Percentiles rank a stretch among this genome's conserved stretches.
Evolutionary conservation across 1,139 yeast genomes (phyloP).

Genomic region (Blastobotrys niveus): DNA sequence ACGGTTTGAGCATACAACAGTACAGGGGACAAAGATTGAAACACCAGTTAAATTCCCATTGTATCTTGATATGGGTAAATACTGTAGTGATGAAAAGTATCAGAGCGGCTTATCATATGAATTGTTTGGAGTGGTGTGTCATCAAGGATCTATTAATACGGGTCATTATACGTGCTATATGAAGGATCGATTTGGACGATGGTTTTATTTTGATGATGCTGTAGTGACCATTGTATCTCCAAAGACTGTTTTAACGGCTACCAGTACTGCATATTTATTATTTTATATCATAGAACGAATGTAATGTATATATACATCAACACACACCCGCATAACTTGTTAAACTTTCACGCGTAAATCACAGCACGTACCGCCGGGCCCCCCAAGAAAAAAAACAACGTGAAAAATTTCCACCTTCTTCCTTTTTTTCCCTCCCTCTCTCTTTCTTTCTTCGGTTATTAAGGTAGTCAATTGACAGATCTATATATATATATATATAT

Average conservation of each 20-base stretch:
- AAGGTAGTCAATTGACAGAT: no score
- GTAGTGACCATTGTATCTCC: slow-evolving; percentile 64
- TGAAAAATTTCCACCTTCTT: no score
- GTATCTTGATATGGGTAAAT: slow-evolving; percentile 62
- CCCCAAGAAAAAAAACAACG: neutral
- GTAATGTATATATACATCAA: neutral
- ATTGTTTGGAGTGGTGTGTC: slow-evolving; percentile 79
- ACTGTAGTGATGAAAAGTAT: slow-evolving; percentile 37
- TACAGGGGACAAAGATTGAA: slow-evolving; percentile 68
- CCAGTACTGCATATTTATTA: slow-evolving; percentile 69
- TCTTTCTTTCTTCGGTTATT: no score
- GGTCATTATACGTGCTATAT: slow-evolving; percentile 87
- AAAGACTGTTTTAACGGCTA: slow-evolving; percentile 50
- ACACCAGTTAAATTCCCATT: slow-evolving; percentile 67
- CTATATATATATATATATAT: no score
- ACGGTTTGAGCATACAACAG: slow-evolving; percentile 73
- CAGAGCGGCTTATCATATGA: slow-evolving; percentile 45
- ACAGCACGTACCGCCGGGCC: no score
- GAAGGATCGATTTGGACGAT: slow-evolving; percentile 60
- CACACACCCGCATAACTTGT: no score
- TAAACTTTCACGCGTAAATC: no score
- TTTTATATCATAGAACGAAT: slow-evolving; percentile 58
- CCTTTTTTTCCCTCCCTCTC: no score
- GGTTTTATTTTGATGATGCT: slow-evolving; percentile 92
- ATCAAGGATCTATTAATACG: slow-evolving; percentile 86